phyloP scores from a whole-genome alignment of 306 rosid species.

The Vigna trinervia region DNA sequence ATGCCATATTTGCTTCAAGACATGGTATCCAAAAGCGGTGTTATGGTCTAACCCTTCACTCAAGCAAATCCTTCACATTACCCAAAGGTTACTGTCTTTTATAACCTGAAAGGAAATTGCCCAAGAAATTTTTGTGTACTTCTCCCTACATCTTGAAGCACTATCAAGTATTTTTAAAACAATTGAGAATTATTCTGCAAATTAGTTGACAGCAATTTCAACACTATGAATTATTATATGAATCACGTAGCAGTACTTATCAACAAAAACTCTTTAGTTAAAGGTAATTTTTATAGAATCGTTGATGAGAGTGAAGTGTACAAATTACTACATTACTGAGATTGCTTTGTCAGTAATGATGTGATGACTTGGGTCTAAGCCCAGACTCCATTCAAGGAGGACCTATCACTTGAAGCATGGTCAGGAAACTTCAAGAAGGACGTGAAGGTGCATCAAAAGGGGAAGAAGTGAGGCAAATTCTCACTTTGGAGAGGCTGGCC shows the following conservation, averaged over 20 bases:
- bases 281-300: background rate
- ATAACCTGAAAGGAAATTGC: conserved; percentile 11
- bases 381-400: no score
- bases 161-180: conserved; percentile 25
- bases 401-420: no score
- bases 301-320: background rate
- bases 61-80: conserved; percentile 17
- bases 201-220: conserved; percentile 4
- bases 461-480: no score
- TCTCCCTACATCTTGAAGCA: conserved; percentile 2
- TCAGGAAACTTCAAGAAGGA: no score
- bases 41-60: conserved; percentile 8
- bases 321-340: conserved; percentile 17
- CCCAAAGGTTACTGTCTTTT: conserved; percentile 22
- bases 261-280: background rate
- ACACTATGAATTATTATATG: background rate
- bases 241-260: background rate
- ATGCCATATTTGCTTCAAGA: conserved; percentile 18
- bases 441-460: no score
- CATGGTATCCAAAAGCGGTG: background rate
- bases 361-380: no score
- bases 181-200: background rate
- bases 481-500: no score
- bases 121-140: background rate
- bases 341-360: conserved; percentile 2